Evolutionary conservation across 2,329 filamentous ascomycete species (phyloP), one percentile per base, ranked within the genome.

Genomic region (Diplocarpon mali): DNA sequence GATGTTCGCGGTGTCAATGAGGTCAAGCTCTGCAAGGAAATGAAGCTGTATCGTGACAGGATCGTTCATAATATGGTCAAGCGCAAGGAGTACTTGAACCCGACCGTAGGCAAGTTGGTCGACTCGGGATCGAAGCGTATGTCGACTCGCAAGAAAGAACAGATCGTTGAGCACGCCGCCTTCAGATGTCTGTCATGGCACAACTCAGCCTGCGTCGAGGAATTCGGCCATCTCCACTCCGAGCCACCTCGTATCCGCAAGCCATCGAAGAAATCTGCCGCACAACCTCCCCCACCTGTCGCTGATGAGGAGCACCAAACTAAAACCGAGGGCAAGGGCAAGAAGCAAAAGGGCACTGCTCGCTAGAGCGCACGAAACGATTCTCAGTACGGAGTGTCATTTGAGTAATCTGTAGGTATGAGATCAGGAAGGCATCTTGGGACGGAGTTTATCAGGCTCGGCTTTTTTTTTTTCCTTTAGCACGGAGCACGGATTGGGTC

Each of bases 1-100:
- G 90, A 98, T 59, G 75, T 81, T 11, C 83, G 86, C 13, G 92
- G 92, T 1, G 72, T 83, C 52, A 88, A 94, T 52, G 92, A 98
- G 65, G 68, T 83, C 51, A 89, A 87, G 60, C 71, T 98, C 40
- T 78, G 83, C 49, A 96, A 95, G 65, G 90, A 96, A 62, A 73
- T 98, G 3, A 69, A 82, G 40, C 67, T 72, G 15, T 94, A 83
- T 67, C 80, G 79, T 40, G 80, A 89, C 34, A 77, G 78, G 57
- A 94, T 95, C 51, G 68, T 73, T 17, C 73, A 75, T 50, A 79
- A 88, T 58, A 95, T 95, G 89, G 71, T 80, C 56, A 82, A 80
- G 58, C 81, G 93, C 50, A 78, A 78, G 50, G 69, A 74, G 52
- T 94, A 95, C 57, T 71, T 93, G 44, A 66, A 69, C 11, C 65